Evolutionary conservation across 2,329 filamentous ascomycete species (phyloP).

Genomic region (Colletotrichum truncatum): DNA sequence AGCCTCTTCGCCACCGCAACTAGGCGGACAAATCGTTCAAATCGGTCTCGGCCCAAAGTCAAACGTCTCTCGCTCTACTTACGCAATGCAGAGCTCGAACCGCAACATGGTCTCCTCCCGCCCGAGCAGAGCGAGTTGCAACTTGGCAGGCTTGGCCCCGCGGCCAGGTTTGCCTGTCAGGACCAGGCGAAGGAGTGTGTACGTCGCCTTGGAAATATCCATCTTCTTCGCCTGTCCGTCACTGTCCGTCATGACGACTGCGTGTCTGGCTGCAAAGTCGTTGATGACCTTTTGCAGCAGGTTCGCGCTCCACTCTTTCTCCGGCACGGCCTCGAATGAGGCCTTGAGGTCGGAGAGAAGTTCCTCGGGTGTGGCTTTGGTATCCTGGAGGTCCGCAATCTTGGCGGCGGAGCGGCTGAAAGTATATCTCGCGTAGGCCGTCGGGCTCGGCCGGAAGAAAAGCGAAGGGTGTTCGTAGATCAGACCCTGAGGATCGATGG

Average conservation of each 20-base stretch:
- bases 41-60: not conserved
- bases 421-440: not conserved
- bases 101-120: conserved; percentile 26
- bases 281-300: conserved; percentile 22
- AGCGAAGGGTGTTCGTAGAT: conserved; percentile 29
- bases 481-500: conserved; percentile 23
- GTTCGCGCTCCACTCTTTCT: conserved; percentile 19
- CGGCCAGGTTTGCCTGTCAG: conserved; percentile 23
- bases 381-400: not conserved
- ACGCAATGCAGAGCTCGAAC: conserved; percentile 18
- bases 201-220: conserved; percentile 7
- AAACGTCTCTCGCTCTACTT: not conserved
- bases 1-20: too few relatives aligned
- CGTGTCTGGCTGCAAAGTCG: not conserved
- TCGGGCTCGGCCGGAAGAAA: conserved; percentile 27
- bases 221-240: not conserved
- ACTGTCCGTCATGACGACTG: not conserved
- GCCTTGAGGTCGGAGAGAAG: conserved; percentile 13
- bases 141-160: conserved; percentile 32
- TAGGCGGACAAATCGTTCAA: too few relatives aligned
- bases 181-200: conserved; percentile 22
- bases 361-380: not conserved
- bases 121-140: conserved; percentile 29
- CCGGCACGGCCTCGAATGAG: conserved; percentile 13
- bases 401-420: conserved; percentile 6